phyloP scores from a whole-genome alignment of 192 early-diverging fungal species.

The Diversispora eburnea region DNA sequence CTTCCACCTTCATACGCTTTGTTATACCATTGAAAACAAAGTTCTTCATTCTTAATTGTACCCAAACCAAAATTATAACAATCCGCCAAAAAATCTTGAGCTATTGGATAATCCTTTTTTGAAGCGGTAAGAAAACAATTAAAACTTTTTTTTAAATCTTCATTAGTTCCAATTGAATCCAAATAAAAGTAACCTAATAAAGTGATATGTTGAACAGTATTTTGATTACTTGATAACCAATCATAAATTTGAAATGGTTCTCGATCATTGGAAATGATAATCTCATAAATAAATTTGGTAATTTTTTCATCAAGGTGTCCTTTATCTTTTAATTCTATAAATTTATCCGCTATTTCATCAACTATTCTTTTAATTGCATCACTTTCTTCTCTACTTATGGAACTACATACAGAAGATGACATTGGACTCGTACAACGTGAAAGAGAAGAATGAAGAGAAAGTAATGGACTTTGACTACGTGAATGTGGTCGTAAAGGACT shows the following conservation, averaged over 20 bases:
- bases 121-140: background rate
- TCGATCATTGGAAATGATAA: background rate
- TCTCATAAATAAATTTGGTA: background rate
- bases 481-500: background rate
- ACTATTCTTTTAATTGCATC: background rate
- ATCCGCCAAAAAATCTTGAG: constrained; percentile 67
- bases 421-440: background rate
- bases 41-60: constrained; percentile 56
- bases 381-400: background rate
- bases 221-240: constrained; percentile 6
- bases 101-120: background rate
- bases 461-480: background rate
- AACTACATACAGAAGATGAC: background rate
- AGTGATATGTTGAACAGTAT: background rate
- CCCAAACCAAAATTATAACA: constrained; percentile 79
- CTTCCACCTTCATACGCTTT: constrained; percentile 52
- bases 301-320: background rate
- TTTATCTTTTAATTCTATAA: background rate
- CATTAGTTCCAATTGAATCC: background rate
- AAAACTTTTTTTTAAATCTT: constrained; percentile 2
- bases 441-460: background rate
- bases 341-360: background rate
- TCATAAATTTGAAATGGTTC: background rate
- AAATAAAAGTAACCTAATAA: background rate
- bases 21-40: constrained; percentile 61